Conservation (phyloP, 2,329 filamentous ascomycete genomes). For the Diaporthe sp. region DNA sequence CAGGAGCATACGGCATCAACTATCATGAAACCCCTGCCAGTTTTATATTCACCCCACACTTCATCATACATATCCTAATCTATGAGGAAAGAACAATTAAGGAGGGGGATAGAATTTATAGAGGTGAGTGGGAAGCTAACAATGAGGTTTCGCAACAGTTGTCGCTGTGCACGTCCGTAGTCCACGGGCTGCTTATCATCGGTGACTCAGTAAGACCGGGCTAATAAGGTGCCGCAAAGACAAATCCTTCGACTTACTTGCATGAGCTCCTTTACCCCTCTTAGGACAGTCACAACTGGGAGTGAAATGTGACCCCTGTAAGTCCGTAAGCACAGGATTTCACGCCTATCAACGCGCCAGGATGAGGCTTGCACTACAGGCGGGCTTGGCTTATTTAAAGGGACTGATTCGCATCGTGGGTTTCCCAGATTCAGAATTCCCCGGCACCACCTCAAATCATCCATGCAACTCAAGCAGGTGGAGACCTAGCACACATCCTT, state of each 20-base stretch:
- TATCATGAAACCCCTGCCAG: too few relatives aligned
- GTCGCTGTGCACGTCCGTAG: too few relatives aligned
- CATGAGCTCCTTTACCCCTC: neutral
- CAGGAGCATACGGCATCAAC: too few relatives aligned
- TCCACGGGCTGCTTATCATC: neutral
- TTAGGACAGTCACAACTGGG: neutral
- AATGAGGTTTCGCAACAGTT: too few relatives aligned
- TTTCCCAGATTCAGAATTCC: neutral
- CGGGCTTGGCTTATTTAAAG: neutral
- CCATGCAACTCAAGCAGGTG: neutral
- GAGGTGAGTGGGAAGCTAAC: too few relatives aligned
- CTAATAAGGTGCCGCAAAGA: neutral
- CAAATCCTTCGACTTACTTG: neutral
- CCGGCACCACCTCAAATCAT: neutral
- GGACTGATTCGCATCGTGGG: neutral
- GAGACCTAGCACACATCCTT: neutral
- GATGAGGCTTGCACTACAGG: too few relatives aligned
- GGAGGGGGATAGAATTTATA: too few relatives aligned
- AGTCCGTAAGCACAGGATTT: slow-evolving; percentile 11
- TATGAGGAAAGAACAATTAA: too few relatives aligned
- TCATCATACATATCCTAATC: too few relatives aligned
- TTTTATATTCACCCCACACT: too few relatives aligned
- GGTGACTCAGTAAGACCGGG: slow-evolving; percentile 2
- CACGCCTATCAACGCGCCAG: neutral
- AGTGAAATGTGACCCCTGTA: neutral